These are phyloP conservation scores for Tricholoma matsutake DNA, from an alignment of 768 basidiomycete genomes.

Conservation along the genomic window DNA sequence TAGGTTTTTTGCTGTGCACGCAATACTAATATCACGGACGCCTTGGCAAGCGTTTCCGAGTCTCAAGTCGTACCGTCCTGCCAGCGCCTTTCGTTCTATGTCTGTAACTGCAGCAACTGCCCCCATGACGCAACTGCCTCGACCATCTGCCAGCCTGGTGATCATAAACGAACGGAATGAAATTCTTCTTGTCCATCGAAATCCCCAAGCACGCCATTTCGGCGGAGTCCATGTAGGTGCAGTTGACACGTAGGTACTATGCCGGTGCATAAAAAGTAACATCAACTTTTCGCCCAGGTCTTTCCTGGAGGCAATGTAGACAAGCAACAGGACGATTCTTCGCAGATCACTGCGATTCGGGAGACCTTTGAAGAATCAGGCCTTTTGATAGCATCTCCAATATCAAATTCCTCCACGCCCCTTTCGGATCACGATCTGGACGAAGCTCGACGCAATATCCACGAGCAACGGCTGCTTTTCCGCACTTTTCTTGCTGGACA, in stretches of 20 bases:
- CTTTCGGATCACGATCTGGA: slow-evolving; percentile 44
- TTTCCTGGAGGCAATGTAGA: slow-evolving; percentile 77
- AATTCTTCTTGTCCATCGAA: slow-evolving; percentile 66
- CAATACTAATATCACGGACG: too few relatives aligned
- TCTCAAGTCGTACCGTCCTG: too few relatives aligned
- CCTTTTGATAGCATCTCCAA: slow-evolving; percentile 52
- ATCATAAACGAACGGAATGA: slow-evolving; percentile 66
- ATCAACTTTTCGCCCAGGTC: slow-evolving; percentile 41
- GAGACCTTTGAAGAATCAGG: slow-evolving; percentile 81
- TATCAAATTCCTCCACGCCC: slow-evolving; percentile 8
- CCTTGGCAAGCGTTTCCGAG: too few relatives aligned
- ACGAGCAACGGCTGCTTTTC: slow-evolving; percentile 49
- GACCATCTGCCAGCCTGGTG: slow-evolving; percentile 66
- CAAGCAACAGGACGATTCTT: slow-evolving; percentile 51
- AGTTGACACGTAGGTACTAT: not conserved
- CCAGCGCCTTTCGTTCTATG: too few relatives aligned
- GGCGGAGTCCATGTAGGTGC: slow-evolving; percentile 62
- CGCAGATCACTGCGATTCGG: slow-evolving; percentile 63
- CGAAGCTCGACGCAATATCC: slow-evolving; percentile 52
- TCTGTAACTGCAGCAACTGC: not conserved
- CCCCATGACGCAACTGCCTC: slow-evolving; percentile 29
- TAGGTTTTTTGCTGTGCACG: too few relatives aligned
- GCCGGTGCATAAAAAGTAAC: not conserved
- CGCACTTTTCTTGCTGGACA: slow-evolving; percentile 48
- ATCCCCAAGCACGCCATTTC: slow-evolving; percentile 60